Conservation (phyloP, 768 basidiomycete genomes). For the Mycena vitilis region DNA sequence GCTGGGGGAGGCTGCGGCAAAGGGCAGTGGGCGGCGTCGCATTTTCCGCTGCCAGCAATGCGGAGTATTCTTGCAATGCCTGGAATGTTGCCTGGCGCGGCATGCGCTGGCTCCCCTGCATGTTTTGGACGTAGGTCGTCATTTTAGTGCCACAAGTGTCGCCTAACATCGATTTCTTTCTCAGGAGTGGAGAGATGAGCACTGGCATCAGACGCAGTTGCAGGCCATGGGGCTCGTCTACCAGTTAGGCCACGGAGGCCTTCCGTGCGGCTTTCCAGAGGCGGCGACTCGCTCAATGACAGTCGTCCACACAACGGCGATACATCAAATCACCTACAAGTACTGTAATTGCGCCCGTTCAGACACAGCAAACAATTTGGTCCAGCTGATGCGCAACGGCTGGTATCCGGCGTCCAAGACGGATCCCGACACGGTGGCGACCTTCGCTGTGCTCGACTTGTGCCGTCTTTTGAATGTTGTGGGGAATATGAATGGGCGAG, state of each 20-base stretch:
- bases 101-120: slow-evolving; percentile 1
- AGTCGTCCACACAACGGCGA: slow-evolving; percentile 22
- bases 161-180: too few species aligned
- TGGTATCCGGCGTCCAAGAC: slow-evolving; percentile 32
- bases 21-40: not conserved
- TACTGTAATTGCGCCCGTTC: slow-evolving; percentile 26
- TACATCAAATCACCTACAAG: slow-evolving; percentile 24
- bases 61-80: slow-evolving; percentile 18
- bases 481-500: slow-evolving; percentile 16
- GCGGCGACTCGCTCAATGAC: not conserved
- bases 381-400: slow-evolving; percentile 4
- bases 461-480: slow-evolving; percentile 32
- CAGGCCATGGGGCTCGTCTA: slow-evolving; percentile 14
- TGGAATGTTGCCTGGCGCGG: not conserved
- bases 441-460: slow-evolving; percentile 16
- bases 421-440: slow-evolving; percentile 31
- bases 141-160: too few species aligned
- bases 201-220: slow-evolving; percentile 23
- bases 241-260: slow-evolving; percentile 34
- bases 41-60: slow-evolving; percentile 19
- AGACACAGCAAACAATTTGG: slow-evolving; percentile 10
- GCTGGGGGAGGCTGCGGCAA: not conserved
- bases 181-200: slow-evolving; percentile 33
- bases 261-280: slow-evolving; percentile 15
- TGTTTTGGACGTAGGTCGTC: slow-evolving; percentile 3